Evolutionary conservation across 352 stramenopile genomes (phyloP), one percentile per base, ranked within the genome.

Genomic region (Phytophthora palmivora): DNA sequence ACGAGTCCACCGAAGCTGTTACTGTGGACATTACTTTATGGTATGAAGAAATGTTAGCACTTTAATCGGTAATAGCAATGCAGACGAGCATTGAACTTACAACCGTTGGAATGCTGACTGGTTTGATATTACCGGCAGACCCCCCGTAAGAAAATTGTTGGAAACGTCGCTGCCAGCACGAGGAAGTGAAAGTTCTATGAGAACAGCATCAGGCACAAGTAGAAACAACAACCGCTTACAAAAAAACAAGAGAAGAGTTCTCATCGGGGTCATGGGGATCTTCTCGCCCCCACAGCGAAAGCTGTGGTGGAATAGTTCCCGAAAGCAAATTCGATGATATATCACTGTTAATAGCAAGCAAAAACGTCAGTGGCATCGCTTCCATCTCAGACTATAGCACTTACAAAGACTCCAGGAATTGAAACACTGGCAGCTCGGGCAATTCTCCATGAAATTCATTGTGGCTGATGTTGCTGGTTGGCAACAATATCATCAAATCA

Each of bases 191-290:
- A 49, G 14, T 21, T 4, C 10, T 11, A 34, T 34, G 30, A 34
- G 30, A 34, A 14, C 30, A 34, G 30, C 24, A 6, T 10, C 11
- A 3, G 30, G 11, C 3, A 2, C 30, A 34, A 34, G 30, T 34
- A 34, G 30, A 34, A 7, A 34, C 30, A 34, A 9, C 7, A 12
- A 34, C 1, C 7, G 30, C 30, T 34, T 75, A 92, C 83, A 92
- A 46, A 33, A 67, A 54, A 45, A 71, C 15, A 22, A 88, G 32
- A 30, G 67, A 45, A 0, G 82, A 84, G 6, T 76, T 58, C 43
- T 91, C 76, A 7, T 80, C 65, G 3, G 79, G 77, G 38, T 92
- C 73, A n/a, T 69, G 49, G 11, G 72, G 74, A 26, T 90, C 74
- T 49, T 81, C 66, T 28, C 76, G 66, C 0, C 79, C 80, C 62